These are phyloP conservation scores for Penicillium occitanis DNA, from an alignment of 2,329 filamentous ascomycete genomes.

Conservation along the genomic window DNA sequence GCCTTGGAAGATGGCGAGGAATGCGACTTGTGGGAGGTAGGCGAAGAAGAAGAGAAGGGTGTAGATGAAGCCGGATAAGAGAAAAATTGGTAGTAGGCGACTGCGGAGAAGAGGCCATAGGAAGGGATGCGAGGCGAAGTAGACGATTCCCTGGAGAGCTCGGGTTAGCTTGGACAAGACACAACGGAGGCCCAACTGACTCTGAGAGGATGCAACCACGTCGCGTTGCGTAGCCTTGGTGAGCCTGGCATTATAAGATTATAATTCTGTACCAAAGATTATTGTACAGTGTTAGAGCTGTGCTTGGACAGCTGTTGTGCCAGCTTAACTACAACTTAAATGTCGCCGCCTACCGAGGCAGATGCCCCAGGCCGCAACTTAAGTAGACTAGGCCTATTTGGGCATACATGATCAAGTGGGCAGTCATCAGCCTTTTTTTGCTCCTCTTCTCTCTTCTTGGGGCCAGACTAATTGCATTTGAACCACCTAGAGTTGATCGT, in stretches of 20 bases:
- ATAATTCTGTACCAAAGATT: not conserved
- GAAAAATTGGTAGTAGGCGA: constrained; percentile 73
- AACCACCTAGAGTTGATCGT: not conserved
- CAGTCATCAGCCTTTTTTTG: not conserved
- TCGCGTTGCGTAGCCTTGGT: constrained; percentile 31
- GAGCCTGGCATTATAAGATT: constrained; percentile 6
- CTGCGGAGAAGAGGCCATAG: constrained; percentile 79
- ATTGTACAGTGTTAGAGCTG: not conserved
- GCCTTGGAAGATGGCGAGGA: constrained; percentile 86
- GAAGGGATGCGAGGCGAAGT: constrained; percentile 73
- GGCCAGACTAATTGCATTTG: not conserved
- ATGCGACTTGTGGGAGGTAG: constrained; percentile 84
- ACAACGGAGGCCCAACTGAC: constrained; percentile 32
- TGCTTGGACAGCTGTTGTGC: not conserved
- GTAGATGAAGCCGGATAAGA: constrained; percentile 81
- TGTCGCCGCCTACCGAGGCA: not conserved
- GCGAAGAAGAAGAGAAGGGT: constrained; percentile 82
- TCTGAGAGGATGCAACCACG: constrained; percentile 51
- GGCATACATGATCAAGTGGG: not conserved
- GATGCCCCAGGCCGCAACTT: not conserved
- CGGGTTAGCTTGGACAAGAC: constrained; percentile 3
- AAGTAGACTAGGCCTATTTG: not conserved
- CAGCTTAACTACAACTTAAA: not conserved
- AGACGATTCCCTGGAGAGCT: constrained; percentile 68
- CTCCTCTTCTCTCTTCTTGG: not conserved